Evolutionary conservation across 495 filamentous ascomycete species (phyloP), one percentile per base, ranked within the genome.

Genomic region (Aspergillus saccharolyticus): DNA sequence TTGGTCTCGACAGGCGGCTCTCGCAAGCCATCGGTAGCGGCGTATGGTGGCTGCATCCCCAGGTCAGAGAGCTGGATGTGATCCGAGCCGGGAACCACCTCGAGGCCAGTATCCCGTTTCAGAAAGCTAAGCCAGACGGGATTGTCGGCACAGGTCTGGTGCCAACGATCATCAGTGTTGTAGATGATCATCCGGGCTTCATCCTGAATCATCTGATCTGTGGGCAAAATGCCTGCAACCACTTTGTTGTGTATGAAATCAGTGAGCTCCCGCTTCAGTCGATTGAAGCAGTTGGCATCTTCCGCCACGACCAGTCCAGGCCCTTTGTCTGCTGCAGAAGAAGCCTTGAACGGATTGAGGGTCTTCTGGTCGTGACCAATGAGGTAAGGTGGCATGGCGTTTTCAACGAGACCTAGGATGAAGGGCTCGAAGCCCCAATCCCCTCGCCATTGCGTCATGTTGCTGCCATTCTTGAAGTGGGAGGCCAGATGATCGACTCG

Each of bases 401-500:
- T 89, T 66, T 89, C 86, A 57, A 89, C 83, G 64, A 87, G 76
- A 62, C 82, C 78, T 58, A 85, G 76, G 52, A 90, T 82, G 39
- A 78, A 77, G 5, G 77, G 77, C 52, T 90, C 87, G 56, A 90
- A 89, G 72, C 87, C 87, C 87, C 87, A 89, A 67, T 87, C 86
- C 62, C 87, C 87, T 73, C 85, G 84, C 87, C 87, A 90, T 68
- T 89, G 83, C 43, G 78, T 80, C 86, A 90, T 90, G 67, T 76
- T 79, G 53, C 81, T 81, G 61, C 87, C 86, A 24, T 80, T 82
- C 68, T 86, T 87, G 76, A 89, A 90, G 69, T 90, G 87, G 45
- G 83, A 78, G 16, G 87, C 87, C 18, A 90, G 73, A 62, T 90
- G 87, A 59, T 89, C 86, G 1, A 85, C 81, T 59, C 87, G 78